Base-by-base conservation (phyloP, 2,329 filamentous ascomycete species). In the Colletotrichum lupini region DNA sequence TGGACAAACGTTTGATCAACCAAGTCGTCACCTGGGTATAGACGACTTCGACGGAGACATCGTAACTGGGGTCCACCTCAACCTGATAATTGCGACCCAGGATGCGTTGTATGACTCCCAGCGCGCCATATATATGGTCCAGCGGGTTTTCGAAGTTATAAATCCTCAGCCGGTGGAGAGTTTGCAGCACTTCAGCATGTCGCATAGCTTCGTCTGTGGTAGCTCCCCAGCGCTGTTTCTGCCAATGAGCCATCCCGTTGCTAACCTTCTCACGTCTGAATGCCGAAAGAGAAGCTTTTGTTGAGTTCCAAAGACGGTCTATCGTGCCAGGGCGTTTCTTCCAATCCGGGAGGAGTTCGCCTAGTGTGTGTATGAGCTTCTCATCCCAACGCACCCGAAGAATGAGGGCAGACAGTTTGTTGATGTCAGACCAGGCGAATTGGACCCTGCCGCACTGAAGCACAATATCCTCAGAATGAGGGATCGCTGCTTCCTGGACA, bases 401-500 rank as follows among this genome's bases (percentile, higher is more conserved):
- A n/a, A 64, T n/a, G 3, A 73, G 26, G 3, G 52, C 6, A 6
- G 46, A 58, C 5, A 73, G 42, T 4, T 30, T 22, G n/a, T 66
- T 71, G 55, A 71, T 19, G 5, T 1, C 32, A 22, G 42, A 53
- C 70, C 70, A 73, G 9, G 53, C 60, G 32, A 73, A 66, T 3
- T 37, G 67, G 4, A n/a, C 22, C 1, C 14, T 24, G 16, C 70
- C 70, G 26, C 67, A 71, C 11, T 46, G 35, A 16, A 71, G 11
- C 3, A 71, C n/a, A 1, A 71, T 67, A 9, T 32, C n/a, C 1
- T 26, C 74, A 30, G 57, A 73, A 52, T 59, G 53, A 4, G 74
- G 75, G 4, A 76, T 55, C 24, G 73, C 74, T n/a, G 74, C 72
- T 32, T 77, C 76, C 28, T 76, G 75, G 9, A 77, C 74, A 19